phyloP scores from a whole-genome alignment of 176 grass and related monocot species.

The Carex kokanica region DNA sequence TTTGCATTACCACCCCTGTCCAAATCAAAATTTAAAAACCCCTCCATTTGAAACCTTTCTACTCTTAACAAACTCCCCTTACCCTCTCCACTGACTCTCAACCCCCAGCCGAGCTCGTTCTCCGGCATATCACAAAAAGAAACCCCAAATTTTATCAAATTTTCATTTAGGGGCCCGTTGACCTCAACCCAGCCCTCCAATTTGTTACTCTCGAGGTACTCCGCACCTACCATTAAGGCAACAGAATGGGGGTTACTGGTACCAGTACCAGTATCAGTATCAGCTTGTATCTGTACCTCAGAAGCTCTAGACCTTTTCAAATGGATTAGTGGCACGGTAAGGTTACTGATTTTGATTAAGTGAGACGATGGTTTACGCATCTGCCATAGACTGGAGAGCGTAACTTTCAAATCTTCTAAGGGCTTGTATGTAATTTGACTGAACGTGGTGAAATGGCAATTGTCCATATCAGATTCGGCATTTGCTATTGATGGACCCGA shows the following conservation, averaged over 20 bases:
- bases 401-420: slow-evolving; percentile 27
- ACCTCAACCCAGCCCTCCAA: slow-evolving; percentile 34
- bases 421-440: slow-evolving; percentile 31
- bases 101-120: slow-evolving; percentile 34
- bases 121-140: slow-evolving; percentile 33
- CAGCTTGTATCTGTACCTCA: not conserved
- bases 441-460: slow-evolving; percentile 32
- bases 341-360: slow-evolving; percentile 26
- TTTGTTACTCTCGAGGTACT: slow-evolving; percentile 30
- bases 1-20: slow-evolving; percentile 25
- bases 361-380: not conserved
- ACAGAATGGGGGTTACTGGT: not conserved
- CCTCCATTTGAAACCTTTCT: slow-evolving; percentile 35
- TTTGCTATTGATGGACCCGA: slow-evolving; percentile 26
- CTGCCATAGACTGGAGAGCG: slow-evolving; percentile 34
- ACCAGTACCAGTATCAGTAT: not conserved
- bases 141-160: slow-evolving; percentile 26
- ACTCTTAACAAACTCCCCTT: slow-evolving; percentile 4
- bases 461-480: not conserved
- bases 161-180: not conserved
- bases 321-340: slow-evolving; percentile 29
- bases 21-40: slow-evolving; percentile 36
- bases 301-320: slow-evolving; percentile 23
- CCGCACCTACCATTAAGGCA: slow-evolving; percentile 28
- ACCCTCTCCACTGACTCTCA: slow-evolving; percentile 13